Evolutionary conservation across 371 early-diverging fungal species (phyloP), one percentile per base, ranked within the genome.

Genomic region (Funneliformis caledonium): DNA sequence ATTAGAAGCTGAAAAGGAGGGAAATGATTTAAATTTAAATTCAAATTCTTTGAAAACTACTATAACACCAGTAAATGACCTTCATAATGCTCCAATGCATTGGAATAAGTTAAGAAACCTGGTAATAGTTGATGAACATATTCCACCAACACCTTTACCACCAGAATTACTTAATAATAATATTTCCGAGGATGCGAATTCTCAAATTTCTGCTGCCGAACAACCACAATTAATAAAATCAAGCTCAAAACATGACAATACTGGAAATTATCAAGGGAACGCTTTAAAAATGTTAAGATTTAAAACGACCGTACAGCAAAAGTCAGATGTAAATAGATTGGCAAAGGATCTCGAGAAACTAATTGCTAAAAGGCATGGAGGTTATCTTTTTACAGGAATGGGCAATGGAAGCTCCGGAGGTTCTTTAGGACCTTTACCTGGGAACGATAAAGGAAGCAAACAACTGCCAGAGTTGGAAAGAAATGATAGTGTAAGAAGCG

Each of bases 261-360:
- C 37, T 37, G 37, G 37, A 37, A 37, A 33, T 73, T 16, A 52
- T 52, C 73, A 50, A 76, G 22, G 45, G 14, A 43, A 14, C 31
- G 37, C 64, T 42, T 64, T 60, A 8, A 37, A 62, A 9, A 33
- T 61, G 10, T 59, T 77, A 52, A 42, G 77, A 16, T 62, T 64
- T 64, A 77, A 77, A 59, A 33, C 77, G 3, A 77, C 65, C 1
- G 77, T 62, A 19, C 77, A 77, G 47, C 77, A 77, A 10, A 26
- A 47, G 22, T 26, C 64, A 26, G 77, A 77, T 47, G 12, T 42
- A n/a, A 22, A 77, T 64, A 77, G 47, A 64, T 43, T 77, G 64
- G 65, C 64, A 77, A 77, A 77, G 26, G 77, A 77, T 11, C 4
- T 77, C 12, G 77, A 77, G 43, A 62, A 61, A 65, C 5, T 77